Evolutionary conservation across 768 basidiomycete genomes (phyloP), one percentile per base, ranked within the genome.

Genomic region (Podaxis pistillaris): DNA sequence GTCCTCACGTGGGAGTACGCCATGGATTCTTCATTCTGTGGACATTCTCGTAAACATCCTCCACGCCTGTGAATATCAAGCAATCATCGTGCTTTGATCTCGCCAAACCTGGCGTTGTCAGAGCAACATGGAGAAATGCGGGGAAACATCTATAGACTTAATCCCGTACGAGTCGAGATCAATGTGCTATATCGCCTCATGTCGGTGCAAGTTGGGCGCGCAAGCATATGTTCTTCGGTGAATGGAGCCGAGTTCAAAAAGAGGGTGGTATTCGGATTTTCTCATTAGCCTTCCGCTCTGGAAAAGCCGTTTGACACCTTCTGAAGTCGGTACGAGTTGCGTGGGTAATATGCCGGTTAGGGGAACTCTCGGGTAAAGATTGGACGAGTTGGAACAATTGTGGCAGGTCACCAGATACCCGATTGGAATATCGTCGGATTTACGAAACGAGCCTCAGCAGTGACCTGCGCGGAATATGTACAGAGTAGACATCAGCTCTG

Each of bases 91-190:
- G 5, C 17, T 53, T 51, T n/a, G 36, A 51, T 58, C 57, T 58
- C 57, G 47, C 57, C 30, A 58, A 50, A 58, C 44, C 33, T 51
- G 37, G 38, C 9, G 33, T 60, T 40, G 49, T 59, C 58, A 50
- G 36, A 59, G 30, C 47, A 50, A 50, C 47, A 51, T 60, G 58
- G 58, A 37, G 49, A 52, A 58, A 38, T 3, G 12, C 24, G 58
- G 37, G 47, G 37, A 26, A 40, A 40, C 17, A n/a, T 19, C 38
- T 40, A 17, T 37, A 7, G 38, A 6, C 37, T 55, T n/a, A 4
- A 24, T 56, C 15, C 54, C 26, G 26, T 37, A 38, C 26, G 15
- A 7, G 33, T 38, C 19, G 6, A 49, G 9, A 50, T 24, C 12
- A 28, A 15, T 50, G 22, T 22, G 13, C 26, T 38, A 26, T 26